These are phyloP conservation scores for Pseudonitzschia pungens DNA, from an alignment of 108 stramenopile genomes.

Conservation along the genomic window DNA sequence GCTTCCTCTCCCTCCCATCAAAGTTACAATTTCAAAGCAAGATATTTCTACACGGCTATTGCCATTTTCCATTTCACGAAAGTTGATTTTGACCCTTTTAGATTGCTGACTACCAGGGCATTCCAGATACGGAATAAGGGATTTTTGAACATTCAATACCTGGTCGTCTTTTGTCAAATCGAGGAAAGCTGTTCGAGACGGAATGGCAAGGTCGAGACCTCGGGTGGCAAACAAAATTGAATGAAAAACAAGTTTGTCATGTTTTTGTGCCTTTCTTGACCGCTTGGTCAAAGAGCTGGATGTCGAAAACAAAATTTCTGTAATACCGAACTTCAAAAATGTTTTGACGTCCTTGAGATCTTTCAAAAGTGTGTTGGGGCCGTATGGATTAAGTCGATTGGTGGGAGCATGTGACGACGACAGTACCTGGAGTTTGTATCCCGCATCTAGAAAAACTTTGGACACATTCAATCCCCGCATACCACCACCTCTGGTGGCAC, in stretches of 20 bases:
- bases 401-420: slow-evolving; percentile 14
- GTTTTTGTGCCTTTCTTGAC: not conserved
- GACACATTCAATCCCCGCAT: not conserved
- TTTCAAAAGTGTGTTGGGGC: slow-evolving; percentile 14
- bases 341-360: not conserved
- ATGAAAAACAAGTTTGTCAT: not conserved
- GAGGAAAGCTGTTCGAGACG: slow-evolving; percentile 18
- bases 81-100: too few relatives aligned
- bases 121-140: slow-evolving; percentile 3
- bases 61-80: not conserved
- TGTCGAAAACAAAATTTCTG: not conserved
- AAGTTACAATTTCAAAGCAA: slow-evolving; percentile 23
- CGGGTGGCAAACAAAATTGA: slow-evolving; percentile 54
- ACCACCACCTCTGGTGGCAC: not conserved
- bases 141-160: slow-evolving; percentile 14
- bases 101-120: not conserved
- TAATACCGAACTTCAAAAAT: not conserved
- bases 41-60: not conserved
- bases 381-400: not conserved
- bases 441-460: not conserved
- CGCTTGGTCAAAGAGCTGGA: not conserved
- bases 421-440: slow-evolving; percentile 24
- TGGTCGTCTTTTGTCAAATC: slow-evolving; percentile 4
- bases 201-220: slow-evolving; percentile 59
- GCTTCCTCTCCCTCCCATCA: not conserved